Evolutionary conservation across 2,329 filamentous ascomycete species (phyloP).

Genomic region (Coleophoma cylindrospora): DNA sequence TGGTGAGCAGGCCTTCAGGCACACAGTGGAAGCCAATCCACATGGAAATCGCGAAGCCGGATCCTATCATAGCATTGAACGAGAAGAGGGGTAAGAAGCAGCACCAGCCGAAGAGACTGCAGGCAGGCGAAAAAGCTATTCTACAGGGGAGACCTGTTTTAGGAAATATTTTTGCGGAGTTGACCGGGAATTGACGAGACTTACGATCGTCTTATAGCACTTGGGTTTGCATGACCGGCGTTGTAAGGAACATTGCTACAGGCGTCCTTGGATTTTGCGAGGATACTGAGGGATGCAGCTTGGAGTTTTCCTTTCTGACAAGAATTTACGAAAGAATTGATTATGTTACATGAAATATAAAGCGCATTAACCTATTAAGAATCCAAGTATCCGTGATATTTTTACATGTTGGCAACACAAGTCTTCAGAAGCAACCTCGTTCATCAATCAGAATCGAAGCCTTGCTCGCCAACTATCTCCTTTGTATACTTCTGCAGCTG

Average conservation of each 20-base stretch:
- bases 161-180: constrained; percentile 62
- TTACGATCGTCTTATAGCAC: too few relatives aligned
- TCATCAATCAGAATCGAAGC: constrained; percentile 14
- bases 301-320: too few relatives aligned
- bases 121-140: constrained; percentile 56
- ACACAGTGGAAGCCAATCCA: constrained; percentile 10
- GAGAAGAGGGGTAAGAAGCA: constrained; percentile 7
- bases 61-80: constrained; percentile 10
- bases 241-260: too few relatives aligned
- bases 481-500: constrained; percentile 52
- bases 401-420: too few relatives aligned
- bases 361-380: too few relatives aligned
- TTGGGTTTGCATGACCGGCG: too few relatives aligned
- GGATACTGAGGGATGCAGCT: too few relatives aligned
- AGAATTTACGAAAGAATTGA: too few relatives aligned
- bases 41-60: constrained; percentile 5
- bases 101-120: constrained; percentile 44
- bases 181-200: not conserved
- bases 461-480: constrained; percentile 50
- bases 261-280: too few relatives aligned
- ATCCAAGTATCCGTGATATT: too few relatives aligned
- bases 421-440: not conserved
- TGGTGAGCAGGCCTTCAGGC: constrained; percentile 4
- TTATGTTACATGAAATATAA: too few relatives aligned
- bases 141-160: constrained; percentile 59